Percentiles rank a stretch among this genome's conserved stretches.
phyloP scores from a whole-genome alignment of 306 rosid species.

The Mucuna pruriens region DNA sequence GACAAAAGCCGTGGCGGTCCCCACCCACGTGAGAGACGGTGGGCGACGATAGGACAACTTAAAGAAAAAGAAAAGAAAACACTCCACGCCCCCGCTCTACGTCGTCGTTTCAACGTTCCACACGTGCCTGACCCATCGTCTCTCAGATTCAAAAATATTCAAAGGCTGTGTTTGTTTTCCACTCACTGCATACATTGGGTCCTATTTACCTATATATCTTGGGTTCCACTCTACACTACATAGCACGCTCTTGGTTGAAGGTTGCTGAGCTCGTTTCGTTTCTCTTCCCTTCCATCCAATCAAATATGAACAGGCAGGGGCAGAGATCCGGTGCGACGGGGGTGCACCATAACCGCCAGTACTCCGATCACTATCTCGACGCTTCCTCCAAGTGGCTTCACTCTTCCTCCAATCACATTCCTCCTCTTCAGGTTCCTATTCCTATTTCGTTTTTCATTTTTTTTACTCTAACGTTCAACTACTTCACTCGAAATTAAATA shows the following conservation, averaged over 20 bases:
- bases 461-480: background rate
- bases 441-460: background rate
- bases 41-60: conserved; percentile 30
- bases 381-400: conserved; percentile 61
- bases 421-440: conserved; percentile 68
- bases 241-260: background rate
- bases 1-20: conserved; percentile 30
- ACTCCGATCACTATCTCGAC: conserved; percentile 70
- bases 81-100: conserved; percentile 35
- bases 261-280: background rate
- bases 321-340: conserved; percentile 77
- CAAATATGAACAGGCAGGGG: conserved; percentile 72
- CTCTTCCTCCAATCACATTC: conserved; percentile 53
- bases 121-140: conserved; percentile 20
- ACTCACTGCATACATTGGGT: conserved; percentile 3
- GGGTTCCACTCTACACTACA: conserved; percentile 10
- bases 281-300: background rate
- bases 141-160: conserved; percentile 31
- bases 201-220: conserved; percentile 19
- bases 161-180: background rate
- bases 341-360: conserved; percentile 69
- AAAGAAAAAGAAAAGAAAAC: conserved; percentile 28
- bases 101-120: conserved; percentile 49
- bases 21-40: conserved; percentile 60
- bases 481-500: background rate